Percentiles rank a stretch among this genome's conserved stretches.
These are phyloP conservation scores for Cercospora sesami DNA, from an alignment of 2,329 filamentous ascomycete genomes.

Conservation along the genomic window DNA sequence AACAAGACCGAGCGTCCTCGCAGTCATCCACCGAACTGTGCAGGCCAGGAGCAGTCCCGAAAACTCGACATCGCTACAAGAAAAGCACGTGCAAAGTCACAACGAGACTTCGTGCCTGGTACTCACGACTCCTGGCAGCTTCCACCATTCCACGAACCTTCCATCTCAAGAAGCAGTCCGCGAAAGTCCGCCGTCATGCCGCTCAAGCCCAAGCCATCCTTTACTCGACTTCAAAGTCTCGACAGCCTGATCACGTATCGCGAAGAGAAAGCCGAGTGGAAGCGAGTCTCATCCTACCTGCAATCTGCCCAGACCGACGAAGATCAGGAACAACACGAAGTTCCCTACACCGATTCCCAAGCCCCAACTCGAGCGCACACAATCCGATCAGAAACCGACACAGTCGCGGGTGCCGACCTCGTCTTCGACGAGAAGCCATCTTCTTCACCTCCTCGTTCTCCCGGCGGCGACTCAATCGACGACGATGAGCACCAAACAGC, in stretches of 20 bases:
- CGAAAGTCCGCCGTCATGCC: constrained; percentile 21
- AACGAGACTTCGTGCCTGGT: constrained; percentile 7
- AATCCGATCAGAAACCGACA: constrained; percentile 19
- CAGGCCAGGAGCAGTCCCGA: constrained; percentile 14
- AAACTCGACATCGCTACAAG: neutral
- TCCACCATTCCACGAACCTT: constrained; percentile 22
- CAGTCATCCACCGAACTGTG: constrained; percentile 21
- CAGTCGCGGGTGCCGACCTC: constrained; percentile 6
- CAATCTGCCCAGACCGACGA: constrained; percentile 19
- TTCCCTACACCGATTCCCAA: neutral
- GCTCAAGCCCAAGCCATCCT: constrained; percentile 31
- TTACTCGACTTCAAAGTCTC: constrained; percentile 34
- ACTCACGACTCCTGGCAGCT: constrained; percentile 27
- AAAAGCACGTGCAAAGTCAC: constrained; percentile 16
- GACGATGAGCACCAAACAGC: neutral
- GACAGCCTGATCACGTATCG: constrained; percentile 38
- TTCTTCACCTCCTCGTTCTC: neutral
- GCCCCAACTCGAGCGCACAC: constrained; percentile 16
- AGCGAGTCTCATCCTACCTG: constrained; percentile 28
- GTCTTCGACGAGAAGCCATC: constrained; percentile 14
- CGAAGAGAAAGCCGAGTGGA: constrained; percentile 35
- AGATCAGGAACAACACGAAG: neutral
- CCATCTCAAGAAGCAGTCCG: constrained; percentile 25
- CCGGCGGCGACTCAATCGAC: neutral
- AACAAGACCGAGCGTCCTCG: constrained; percentile 16